Conservation (phyloP, 345 rosid genomes). For the Reutealis trisperma region DNA sequence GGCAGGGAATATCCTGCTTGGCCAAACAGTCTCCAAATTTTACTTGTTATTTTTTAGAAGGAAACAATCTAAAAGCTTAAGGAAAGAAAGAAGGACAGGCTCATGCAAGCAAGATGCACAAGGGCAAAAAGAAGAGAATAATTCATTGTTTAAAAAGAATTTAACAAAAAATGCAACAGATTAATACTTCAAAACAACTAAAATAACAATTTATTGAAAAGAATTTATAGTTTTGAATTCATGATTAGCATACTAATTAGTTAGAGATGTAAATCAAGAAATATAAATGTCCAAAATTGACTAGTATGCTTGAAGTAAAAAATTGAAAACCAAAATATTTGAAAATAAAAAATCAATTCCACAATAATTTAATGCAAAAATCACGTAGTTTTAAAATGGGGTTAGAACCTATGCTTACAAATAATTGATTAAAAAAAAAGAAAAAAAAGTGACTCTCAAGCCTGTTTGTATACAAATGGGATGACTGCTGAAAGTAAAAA, state of each 20-base stretch:
- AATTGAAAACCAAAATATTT: background rate
- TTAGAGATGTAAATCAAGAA: background rate
- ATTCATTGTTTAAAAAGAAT: background rate
- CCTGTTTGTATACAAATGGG: no score
- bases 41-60: background rate
- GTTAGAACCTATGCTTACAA: background rate
- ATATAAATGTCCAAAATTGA: background rate
- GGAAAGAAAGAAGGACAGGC: background rate
- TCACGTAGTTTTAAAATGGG: background rate
- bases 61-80: background rate
- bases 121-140: background rate
- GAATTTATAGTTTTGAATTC: background rate
- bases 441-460: background rate
- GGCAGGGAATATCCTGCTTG: background rate
- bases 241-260: background rate
- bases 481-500: no score
- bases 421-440: no score
- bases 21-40: background rate
- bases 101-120: background rate
- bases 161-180: background rate
- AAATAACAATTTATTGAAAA: background rate
- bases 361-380: no score
- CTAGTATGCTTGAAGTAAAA: background rate
- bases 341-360: background rate
- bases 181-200: background rate